Evolutionary conservation across 2,329 filamentous ascomycete genomes (phyloP).

Genomic region (Incumbomyces delicatus): DNA sequence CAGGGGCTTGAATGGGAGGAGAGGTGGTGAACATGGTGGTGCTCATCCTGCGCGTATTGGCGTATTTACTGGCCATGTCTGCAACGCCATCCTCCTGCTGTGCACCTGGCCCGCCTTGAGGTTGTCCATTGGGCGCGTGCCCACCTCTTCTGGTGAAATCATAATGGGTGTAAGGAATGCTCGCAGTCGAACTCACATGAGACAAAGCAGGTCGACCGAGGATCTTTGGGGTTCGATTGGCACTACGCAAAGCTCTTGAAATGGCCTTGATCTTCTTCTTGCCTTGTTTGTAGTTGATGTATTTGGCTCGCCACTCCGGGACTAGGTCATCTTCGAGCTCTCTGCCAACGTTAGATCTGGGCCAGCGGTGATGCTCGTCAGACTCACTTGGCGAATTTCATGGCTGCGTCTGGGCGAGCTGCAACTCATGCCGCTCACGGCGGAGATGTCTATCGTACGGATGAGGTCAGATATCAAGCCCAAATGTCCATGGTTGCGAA

Average conservation of each 20-base stretch:
- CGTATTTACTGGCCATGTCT: conserved; percentile 9
- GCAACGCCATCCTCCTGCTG: conserved; percentile 11
- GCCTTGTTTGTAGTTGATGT: conserved; percentile 83
- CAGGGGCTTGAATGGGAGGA: conserved; percentile 30
- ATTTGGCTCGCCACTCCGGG: conserved; percentile 90
- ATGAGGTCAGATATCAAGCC: too few species aligned
- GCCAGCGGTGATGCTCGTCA: not conserved
- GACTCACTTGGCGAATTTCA: conserved; percentile 55
- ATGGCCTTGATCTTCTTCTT: conserved; percentile 92
- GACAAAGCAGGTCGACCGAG: conserved; percentile 14
- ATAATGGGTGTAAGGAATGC: conserved; percentile 20
- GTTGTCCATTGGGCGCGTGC: not conserved
- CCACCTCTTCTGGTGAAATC: conserved; percentile 14
- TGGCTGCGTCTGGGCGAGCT: conserved; percentile 20
- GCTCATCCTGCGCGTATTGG: conserved; percentile 15
- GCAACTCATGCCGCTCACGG: not conserved
- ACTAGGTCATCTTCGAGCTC: conserved; percentile 82
- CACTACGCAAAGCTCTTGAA: conserved; percentile 55
- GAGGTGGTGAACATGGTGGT: conserved; percentile 23
- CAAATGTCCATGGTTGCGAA: too few species aligned
- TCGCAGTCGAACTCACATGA: conserved; percentile 9
- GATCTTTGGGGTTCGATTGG: conserved; percentile 41
- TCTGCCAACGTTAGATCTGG: conserved; percentile 28
- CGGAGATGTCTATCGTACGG: too few species aligned
- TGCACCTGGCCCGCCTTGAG: not conserved